A percentile compares a stretch with the other conserved stretches of the same genome.
Evolutionary conservation across 805 yeast genomes (phyloP).

Genomic region (Hanseniaspora pseudoguilliermondii): DNA sequence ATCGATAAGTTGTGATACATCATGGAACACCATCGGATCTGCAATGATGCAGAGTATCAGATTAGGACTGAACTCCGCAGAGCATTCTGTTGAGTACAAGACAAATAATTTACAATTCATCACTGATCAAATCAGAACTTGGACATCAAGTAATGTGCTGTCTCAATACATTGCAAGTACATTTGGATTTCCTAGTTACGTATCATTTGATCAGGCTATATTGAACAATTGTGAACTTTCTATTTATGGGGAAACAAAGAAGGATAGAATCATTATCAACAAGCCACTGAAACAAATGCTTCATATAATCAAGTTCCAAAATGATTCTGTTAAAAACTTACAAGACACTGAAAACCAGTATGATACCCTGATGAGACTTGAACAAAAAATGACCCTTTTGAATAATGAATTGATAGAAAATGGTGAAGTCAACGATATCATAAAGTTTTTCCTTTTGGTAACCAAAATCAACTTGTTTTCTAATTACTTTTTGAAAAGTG

Average conservation of each 20-base stretch:
- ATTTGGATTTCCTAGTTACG: slow-evolving; percentile 90
- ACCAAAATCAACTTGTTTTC: slow-evolving; percentile 74
- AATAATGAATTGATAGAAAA: slow-evolving; percentile 41
- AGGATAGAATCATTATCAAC: slow-evolving; percentile 34
- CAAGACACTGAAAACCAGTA: slow-evolving; percentile 65
- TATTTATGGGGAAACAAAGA: slow-evolving; percentile 17
- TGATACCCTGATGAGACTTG: slow-evolving; percentile 58
- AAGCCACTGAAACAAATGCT: slow-evolving; percentile 58
- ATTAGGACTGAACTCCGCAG: slow-evolving; percentile 80
- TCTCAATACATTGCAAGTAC: slow-evolving; percentile 84
- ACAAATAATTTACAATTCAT: slow-evolving; percentile 32
- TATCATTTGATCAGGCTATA: slow-evolving; percentile 64
- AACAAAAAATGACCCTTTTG: slow-evolving; percentile 61
- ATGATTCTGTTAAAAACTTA: slow-evolving; percentile 66
- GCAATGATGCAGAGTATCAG: slow-evolving; percentile 88
- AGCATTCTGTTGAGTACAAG: slow-evolving; percentile 43
- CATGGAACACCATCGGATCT: slow-evolving; percentile 89
- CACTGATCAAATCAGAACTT: slow-evolving; percentile 72
- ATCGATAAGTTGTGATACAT: slow-evolving; percentile 85
- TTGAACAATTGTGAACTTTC: slow-evolving; percentile 34
- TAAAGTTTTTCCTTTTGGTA: slow-evolving; percentile 55
- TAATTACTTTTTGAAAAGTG: slow-evolving; percentile 58
- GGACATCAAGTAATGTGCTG: slow-evolving; percentile 87
- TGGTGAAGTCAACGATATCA: slow-evolving; percentile 46
- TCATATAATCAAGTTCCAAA: slow-evolving; percentile 74